Percentiles rank a stretch among this genome's conserved stretches.
Evolutionary conservation across 2,329 filamentous ascomycete genomes (phyloP).

Genomic region (Tolypocladium guangdongense): DNA sequence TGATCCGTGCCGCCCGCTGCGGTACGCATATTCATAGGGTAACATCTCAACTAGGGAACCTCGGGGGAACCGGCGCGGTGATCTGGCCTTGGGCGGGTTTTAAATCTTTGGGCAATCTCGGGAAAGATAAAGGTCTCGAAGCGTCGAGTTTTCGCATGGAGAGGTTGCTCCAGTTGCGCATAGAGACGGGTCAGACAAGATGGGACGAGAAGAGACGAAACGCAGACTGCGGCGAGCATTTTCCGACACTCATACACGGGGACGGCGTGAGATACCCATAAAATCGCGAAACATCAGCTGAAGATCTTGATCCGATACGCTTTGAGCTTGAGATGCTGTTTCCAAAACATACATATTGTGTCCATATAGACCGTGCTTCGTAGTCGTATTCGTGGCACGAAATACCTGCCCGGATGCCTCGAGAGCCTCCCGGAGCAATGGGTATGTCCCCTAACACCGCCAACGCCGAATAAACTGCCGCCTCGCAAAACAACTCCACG

Average conservation of each 20-base stretch:
- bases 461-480: neutral
- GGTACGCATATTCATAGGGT: neutral
- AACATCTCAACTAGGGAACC: neutral
- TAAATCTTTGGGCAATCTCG: neutral
- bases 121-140: neutral
- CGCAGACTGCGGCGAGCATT: neutral
- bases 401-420: neutral
- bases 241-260: neutral
- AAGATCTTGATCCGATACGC: neutral
- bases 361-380: neutral
- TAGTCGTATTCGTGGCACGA: neutral
- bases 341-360: neutral
- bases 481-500: neutral
- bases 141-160: neutral
- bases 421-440: neutral
- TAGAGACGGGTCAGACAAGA: neutral
- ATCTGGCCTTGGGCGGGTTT: neutral
- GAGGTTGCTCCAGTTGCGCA: neutral
- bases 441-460: neutral
- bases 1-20: neutral
- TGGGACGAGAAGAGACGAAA: neutral
- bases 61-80: neutral
- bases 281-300: neutral
- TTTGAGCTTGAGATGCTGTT: neutral
- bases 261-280: neutral